Percentiles rank a stretch among this genome's conserved stretches.
These are phyloP conservation scores for Noccaea bulbosa DNA, from an alignment of 345 rosid species.

Conservation along the genomic window DNA sequence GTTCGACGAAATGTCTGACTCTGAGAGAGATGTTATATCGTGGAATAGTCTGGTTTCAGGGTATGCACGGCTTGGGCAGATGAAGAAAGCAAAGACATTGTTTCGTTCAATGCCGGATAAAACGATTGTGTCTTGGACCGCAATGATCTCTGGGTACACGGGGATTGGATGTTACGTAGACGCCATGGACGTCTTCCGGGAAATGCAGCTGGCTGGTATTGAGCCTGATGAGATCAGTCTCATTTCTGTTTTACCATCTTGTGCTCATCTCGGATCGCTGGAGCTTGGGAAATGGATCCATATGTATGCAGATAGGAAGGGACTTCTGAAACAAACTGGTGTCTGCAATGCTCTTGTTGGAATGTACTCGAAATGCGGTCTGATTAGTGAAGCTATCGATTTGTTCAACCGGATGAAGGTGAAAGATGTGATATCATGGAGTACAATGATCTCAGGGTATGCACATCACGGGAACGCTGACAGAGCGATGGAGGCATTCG, in stretches of 20 bases:
- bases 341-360: constrained; percentile 57
- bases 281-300: constrained; percentile 67
- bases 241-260: constrained; percentile 57
- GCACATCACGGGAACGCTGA: constrained; percentile 61
- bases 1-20: constrained; percentile 61
- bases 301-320: constrained; percentile 47
- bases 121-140: constrained; percentile 68
- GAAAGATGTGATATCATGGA: constrained; percentile 67
- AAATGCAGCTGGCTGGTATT: constrained; percentile 47
- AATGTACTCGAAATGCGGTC: constrained; percentile 69
- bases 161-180: constrained; percentile 47
- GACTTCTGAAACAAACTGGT: constrained; percentile 38
- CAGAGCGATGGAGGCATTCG: constrained; percentile 48
- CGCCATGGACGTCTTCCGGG: constrained; percentile 53
- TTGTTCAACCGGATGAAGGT: constrained; percentile 47
- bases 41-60: constrained; percentile 67
- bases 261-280: constrained; percentile 59
- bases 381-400: constrained; percentile 48
- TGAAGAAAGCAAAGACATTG: constrained; percentile 53
- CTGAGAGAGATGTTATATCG: constrained; percentile 57
- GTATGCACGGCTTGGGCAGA: constrained; percentile 53
- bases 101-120: constrained; percentile 49
- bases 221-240: constrained; percentile 62
- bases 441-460: constrained; percentile 63
- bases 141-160: constrained; percentile 58